Evolutionary conservation across 1,284 basidiomycete genomes (phyloP), one percentile per base, ranked within the genome.

Genomic region (Rhodotorula glutinis): DNA sequence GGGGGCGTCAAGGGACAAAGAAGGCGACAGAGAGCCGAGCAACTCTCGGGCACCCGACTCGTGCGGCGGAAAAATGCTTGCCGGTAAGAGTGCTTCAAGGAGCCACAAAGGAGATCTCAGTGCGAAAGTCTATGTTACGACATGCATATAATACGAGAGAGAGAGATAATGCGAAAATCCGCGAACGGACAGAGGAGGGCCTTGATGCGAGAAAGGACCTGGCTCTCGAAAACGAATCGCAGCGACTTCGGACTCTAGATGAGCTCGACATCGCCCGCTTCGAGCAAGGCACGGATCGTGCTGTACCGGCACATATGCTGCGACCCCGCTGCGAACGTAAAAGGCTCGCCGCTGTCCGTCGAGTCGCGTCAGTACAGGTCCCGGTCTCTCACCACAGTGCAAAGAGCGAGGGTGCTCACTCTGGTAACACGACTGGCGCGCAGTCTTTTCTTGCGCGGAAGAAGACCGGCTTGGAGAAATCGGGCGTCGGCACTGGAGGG

Each of bases 231-330:
- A n/a, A n/a, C n/a, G n/a, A n/a, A n/a, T n/a, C n/a, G 33, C 33
- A 11, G 11, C 33, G 33, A 38, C 33, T 11, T 7, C 7, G 7
- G 33, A 38, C 49, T 44, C 46, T 52, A 70, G 30, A 70, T 70
- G 13, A 70, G 61, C 55, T 70, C 68, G 40, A 70, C 33, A 7
- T 56, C 57, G 44, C 58, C 68, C 40, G 53, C 33, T 19, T 57
- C 68, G n/a, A 70, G 61, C 21, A 70, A 33, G 2, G 61, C 58
- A 14, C 68, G 53, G n/a, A 70, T 53, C 5, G 66, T 71, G 62
- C 70, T 71, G 55, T 72, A 72, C 7, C 71, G 65, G n/a, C 65
- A 66, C 71, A 72, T 72, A 53, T 72, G 71, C 54, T 72, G 71
- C 27, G 68, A 63, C 17, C 68, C 71, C 14, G 57, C 19, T 16